Evolutionary conservation across 495 filamentous ascomycete species (phyloP).

Genomic region (Neurospora sp.): DNA sequence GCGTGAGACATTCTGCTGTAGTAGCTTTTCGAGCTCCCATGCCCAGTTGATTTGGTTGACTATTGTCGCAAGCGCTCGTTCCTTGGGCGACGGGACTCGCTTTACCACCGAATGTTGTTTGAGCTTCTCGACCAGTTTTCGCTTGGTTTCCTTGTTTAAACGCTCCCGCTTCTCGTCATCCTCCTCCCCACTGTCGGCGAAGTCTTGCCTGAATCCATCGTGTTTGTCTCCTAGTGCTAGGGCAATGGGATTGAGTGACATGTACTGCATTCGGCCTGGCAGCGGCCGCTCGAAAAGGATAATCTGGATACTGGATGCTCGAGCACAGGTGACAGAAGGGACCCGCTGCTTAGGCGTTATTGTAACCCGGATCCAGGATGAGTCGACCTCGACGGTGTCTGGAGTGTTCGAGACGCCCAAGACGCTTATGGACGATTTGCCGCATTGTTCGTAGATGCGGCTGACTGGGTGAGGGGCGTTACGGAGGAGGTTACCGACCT

Average conservation of each 20-base stretch:
- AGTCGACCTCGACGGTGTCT: slow-evolving; percentile 44
- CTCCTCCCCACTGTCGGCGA: slow-evolving; percentile 41
- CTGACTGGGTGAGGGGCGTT: slow-evolving; percentile 71
- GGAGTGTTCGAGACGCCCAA: slow-evolving; percentile 66
- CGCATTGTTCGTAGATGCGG: slow-evolving; percentile 77
- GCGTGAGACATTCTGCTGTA: slow-evolving; percentile 78
- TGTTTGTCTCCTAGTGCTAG: slow-evolving; percentile 76
- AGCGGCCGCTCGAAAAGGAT: slow-evolving; percentile 82
- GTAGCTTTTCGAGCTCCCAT: slow-evolving; percentile 70
- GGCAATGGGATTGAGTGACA: slow-evolving; percentile 82
- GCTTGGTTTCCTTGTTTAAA: slow-evolving; percentile 41
- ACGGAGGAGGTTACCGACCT: slow-evolving; percentile 71
- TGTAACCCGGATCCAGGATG: slow-evolving; percentile 59
- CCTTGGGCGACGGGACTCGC: slow-evolving; percentile 69
- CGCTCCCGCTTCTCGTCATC: slow-evolving; percentile 55
- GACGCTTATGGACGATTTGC: slow-evolving; percentile 71
- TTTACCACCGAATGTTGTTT: slow-evolving; percentile 75
- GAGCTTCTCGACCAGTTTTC: slow-evolving; percentile 73
- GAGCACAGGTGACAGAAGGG: slow-evolving; percentile 64
- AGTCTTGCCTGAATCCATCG: slow-evolving; percentile 17
- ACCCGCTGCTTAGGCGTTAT: slow-evolving; percentile 45
- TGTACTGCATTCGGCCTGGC: slow-evolving; percentile 89
- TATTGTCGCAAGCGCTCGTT: slow-evolving; percentile 67
- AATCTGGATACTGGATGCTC: slow-evolving; percentile 64
- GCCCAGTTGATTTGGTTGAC: slow-evolving; percentile 96